phyloP scores from a whole-genome alignment of 345 rosid species.

The Pistacia atlantica region DNA sequence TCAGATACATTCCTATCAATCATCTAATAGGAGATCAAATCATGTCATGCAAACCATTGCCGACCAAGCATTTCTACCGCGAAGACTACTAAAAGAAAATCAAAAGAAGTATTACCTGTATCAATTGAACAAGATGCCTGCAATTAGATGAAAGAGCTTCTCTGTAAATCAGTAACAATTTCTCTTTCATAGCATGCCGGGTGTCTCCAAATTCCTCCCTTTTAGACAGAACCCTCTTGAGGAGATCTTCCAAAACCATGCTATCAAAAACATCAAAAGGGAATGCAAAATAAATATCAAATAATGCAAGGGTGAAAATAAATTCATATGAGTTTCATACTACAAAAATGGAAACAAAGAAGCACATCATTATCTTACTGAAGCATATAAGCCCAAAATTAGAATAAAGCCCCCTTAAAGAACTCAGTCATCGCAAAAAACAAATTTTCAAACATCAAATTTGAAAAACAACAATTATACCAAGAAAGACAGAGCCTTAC shows the following conservation, averaged over 20 bases:
- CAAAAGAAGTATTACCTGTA: constrained; percentile 56
- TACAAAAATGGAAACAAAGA: neutral
- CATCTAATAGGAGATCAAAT: neutral
- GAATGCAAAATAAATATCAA: constrained; percentile 19
- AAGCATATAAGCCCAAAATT: neutral
- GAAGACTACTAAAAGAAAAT: constrained; percentile 14
- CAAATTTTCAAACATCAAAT: neutral
- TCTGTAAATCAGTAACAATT: constrained; percentile 59
- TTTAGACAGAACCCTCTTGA: constrained; percentile 63
- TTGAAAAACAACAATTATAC: neutral
- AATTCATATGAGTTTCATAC: neutral
- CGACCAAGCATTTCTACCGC: constrained; percentile 5
- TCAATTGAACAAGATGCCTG: constrained; percentile 59
- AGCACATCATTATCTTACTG: neutral
- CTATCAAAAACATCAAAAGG: constrained; percentile 47
- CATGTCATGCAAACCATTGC: neutral
- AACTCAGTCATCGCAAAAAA: neutral
- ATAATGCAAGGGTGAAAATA: neutral
- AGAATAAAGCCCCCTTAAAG: neutral
- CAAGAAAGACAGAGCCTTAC: neutral
- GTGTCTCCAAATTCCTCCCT: constrained; percentile 58
- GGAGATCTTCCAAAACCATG: constrained; percentile 67
- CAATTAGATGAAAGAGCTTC: constrained; percentile 80
- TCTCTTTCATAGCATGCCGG: constrained; percentile 59
- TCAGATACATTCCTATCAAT: constrained; percentile 11